Evolutionary conservation across 805 yeast genomes (phyloP), one percentile per base, ranked within the genome.

Genomic region (Yarrowia sp.): DNA sequence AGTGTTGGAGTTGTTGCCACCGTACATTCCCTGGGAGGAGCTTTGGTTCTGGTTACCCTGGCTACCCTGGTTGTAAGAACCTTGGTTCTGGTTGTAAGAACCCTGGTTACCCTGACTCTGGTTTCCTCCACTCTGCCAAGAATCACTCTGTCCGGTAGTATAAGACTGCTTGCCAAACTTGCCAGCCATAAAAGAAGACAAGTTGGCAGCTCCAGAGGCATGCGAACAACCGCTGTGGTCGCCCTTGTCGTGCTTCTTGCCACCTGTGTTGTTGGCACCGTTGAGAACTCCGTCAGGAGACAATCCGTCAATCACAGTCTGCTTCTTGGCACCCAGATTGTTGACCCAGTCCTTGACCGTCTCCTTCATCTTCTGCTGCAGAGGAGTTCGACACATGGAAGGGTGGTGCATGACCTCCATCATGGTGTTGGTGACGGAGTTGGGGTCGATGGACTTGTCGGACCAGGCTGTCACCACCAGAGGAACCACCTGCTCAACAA

Each of bases 341-440:
- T 49, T 51, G 17, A 65, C 17, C 70, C 70, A 68, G 17, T 56
- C 51, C 56, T 65, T 46, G 19, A 68, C 70, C 6, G 65, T 63
- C 35, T 54, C 49, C 26, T 65, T 49, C 70, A 68, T 68, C 16
- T 54, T 41, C 35, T 62, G 66, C 46, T 68, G 70, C 10, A 68
- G 36, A 6, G 61, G 41, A 16, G 69, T 68, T 12, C 62, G 36
- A 26, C 56, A 43, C 36, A 66, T 30, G 28, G 67, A 67, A 7
- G 71, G 71, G 26, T 69, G 71, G 28, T 69, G 71, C 51, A 69
- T 68, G 10, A 69, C 71, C 52, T 66, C 54, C 43, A 69, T 36
- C 33, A 64, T 66, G 21, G 65, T 59, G 24, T 65, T 22, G 26
- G 66, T 44, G 21, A 66, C 67, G 8, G 62, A 46, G 28, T 64